A percentile compares a stretch with the other conserved stretches of the same genome.
These are phyloP conservation scores for Collariella sp. DNA, from an alignment of 495 filamentous ascomycete genomes.

Conservation along the genomic window DNA sequence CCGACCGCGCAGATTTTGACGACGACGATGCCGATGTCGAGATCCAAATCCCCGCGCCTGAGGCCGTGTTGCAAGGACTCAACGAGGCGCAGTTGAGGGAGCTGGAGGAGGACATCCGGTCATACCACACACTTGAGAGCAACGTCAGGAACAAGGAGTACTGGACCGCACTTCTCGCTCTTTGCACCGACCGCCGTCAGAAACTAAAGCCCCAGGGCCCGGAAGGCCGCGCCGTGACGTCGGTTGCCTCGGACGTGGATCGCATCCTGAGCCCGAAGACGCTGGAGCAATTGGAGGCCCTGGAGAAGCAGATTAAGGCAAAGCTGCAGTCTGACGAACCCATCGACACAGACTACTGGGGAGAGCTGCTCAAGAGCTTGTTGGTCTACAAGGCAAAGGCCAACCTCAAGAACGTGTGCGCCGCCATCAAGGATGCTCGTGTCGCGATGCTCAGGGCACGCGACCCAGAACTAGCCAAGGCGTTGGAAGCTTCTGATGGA, in stretches of 20 bases:
- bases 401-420: conserved; percentile 70
- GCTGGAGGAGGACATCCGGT: conserved; percentile 77
- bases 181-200: conserved; percentile 70
- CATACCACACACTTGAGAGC: conserved; percentile 72
- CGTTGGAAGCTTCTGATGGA: conserved; percentile 29
- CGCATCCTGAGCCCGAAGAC: conserved; percentile 75
- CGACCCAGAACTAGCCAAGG: conserved; percentile 61
- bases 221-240: conserved; percentile 65
- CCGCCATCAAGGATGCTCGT: conserved; percentile 65
- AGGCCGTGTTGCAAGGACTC: conserved; percentile 71
- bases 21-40: conserved; percentile 68
- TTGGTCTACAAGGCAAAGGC: conserved; percentile 87
- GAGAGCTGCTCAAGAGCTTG: conserved; percentile 76
- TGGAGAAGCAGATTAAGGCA: conserved; percentile 74
- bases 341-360: conserved; percentile 97
- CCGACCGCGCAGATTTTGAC: conserved; percentile 67
- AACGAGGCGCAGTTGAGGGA: conserved; percentile 61
- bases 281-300: conserved; percentile 70
- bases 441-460: conserved; percentile 58
- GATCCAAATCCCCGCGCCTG: conserved; percentile 72
- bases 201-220: conserved; percentile 50
- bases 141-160: conserved; percentile 72
- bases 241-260: conserved; percentile 83
- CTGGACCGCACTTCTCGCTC: conserved; percentile 84
- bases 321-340: conserved; percentile 85